Base-by-base conservation (phyloP, 2,329 filamentous ascomycete genomes). In the Hypoxylon sp. region DNA sequence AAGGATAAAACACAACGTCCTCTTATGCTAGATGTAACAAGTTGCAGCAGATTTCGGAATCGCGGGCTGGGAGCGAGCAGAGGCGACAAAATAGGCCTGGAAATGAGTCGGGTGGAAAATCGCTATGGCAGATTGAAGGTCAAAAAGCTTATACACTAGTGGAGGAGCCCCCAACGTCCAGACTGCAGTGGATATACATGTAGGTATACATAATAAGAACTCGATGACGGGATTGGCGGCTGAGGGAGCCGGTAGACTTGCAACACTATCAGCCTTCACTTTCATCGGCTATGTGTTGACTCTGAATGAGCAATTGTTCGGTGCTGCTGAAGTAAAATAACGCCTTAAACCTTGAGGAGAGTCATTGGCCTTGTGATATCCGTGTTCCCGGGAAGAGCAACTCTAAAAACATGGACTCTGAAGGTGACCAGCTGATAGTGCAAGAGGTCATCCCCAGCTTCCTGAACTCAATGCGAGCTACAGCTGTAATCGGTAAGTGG, bases 401-500 rank as follows among this genome's bases (percentile, higher is more conserved):
- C 28, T 18, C 24, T 16, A 59, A 65, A 60, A n/a, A 45, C 22
- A 22, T 16, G 52, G 49, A 55, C 50, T 40, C 14, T 57, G 11
- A 49, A 8, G 3, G 22, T 16, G 28, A n/a, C 46, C 65, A 65
- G 58, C 53, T 68, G 65, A 68, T 65, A 63, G 58, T 60, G 50
- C 33, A 11, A 30, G 54, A 68, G 61, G 61, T 65, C 65, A 62
- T 60, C 61, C 48, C 50, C 50, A 62, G 52, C 9, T 62, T 56
- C 20, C 20, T 24, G n/a, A 26, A 48, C 36, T 59, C 20, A 59
- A 55, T 52, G 18, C 18, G 24, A 22, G 24, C 51, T 51, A 18
- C 38, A 64, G 42, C 58, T 62, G 54, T 56, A 46, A 61, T 63
- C 58, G 62, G 59, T 33, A 68, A 60, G 65, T 68, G 65, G 65